Percentiles rank a stretch among this genome's conserved stretches.
phyloP scores from a whole-genome alignment of 257 asterid genomes.

The Solanum arcanum region DNA sequence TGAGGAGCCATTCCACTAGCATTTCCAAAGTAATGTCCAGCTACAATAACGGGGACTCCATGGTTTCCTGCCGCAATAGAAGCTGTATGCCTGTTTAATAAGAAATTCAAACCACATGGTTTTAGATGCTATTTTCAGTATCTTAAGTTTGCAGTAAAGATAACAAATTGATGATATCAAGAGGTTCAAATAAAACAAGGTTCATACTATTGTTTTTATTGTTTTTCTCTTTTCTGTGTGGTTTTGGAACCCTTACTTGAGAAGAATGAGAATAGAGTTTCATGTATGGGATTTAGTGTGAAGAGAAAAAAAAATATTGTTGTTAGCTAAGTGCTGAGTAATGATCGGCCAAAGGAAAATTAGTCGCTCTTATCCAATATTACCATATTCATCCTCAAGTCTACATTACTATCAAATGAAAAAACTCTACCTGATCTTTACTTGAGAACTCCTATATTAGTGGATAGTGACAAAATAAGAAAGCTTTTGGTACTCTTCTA shows the following conservation, averaged over 20 bases:
- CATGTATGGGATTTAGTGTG: not conserved
- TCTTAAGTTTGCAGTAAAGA: not conserved
- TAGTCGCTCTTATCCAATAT: not conserved
- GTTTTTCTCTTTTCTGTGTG: not conserved
- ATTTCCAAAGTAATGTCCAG: slow-evolving; percentile 88
- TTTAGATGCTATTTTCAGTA: not conserved
- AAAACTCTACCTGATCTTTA: not conserved
- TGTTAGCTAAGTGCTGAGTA: not conserved
- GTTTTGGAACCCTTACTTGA: not conserved
- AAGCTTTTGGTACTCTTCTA: not conserved
- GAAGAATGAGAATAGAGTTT: not conserved
- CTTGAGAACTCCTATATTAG: not conserved
- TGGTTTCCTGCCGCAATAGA: slow-evolving; percentile 95
- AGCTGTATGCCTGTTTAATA: slow-evolving; percentile 75
- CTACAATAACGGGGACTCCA: slow-evolving; percentile 79
- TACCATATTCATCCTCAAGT: not conserved
- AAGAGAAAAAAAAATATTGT: not conserved
- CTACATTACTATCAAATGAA: not conserved
- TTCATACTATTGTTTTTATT: not conserved
- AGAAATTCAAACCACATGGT: not conserved
- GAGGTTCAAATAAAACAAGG: not conserved
- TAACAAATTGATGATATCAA: not conserved
- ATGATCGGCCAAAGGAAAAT: not conserved
- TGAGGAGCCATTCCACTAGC: slow-evolving; percentile 99
- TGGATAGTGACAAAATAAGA: not conserved